These are phyloP conservation scores for Colletotrichum magnum DNA, from an alignment of 2,329 filamentous ascomycete genomes.

Conservation along the genomic window DNA sequence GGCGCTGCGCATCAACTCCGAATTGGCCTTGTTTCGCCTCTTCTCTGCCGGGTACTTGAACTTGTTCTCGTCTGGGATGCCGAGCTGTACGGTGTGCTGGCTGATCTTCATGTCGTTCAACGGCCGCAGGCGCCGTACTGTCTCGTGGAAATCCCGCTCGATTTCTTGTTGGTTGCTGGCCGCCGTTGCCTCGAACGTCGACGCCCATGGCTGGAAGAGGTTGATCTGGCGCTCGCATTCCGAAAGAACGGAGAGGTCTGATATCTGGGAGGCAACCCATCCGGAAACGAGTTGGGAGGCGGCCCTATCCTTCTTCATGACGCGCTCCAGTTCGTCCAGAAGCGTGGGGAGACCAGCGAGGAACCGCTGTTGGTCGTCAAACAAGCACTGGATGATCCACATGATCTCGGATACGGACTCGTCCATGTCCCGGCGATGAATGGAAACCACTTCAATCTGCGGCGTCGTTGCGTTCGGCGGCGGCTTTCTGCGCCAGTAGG, in stretches of 20 bases:
- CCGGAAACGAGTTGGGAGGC: slow-evolving; percentile 55
- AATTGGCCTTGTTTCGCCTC: slow-evolving; percentile 60
- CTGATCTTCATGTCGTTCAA: slow-evolving; percentile 41
- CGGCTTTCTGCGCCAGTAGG: slow-evolving; percentile 49
- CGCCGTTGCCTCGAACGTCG: slow-evolving; percentile 52
- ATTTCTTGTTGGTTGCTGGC: slow-evolving; percentile 45
- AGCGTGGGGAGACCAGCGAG: slow-evolving; percentile 51
- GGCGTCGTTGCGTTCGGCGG: slow-evolving; percentile 42
- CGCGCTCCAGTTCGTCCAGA: slow-evolving; percentile 64
- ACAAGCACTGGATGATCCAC: slow-evolving; percentile 55
- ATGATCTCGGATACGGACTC: slow-evolving; percentile 47
- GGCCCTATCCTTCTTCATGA: slow-evolving; percentile 54
- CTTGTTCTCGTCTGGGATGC: slow-evolving; percentile 52
- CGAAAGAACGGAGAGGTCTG: slow-evolving; percentile 60
- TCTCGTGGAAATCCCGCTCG: slow-evolving; percentile 45
- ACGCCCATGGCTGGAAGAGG: slow-evolving; percentile 64
- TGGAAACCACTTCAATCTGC: slow-evolving; percentile 43
- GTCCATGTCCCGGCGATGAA: slow-evolving; percentile 38
- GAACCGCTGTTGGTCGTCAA: slow-evolving; percentile 52
- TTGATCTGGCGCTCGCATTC: slow-evolving; percentile 61
- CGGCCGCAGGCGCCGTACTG: slow-evolving; percentile 38
- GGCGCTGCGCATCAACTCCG: slow-evolving; percentile 58
- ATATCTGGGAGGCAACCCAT: slow-evolving; percentile 53
- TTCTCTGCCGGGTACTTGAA: slow-evolving; percentile 62
- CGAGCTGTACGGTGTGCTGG: slow-evolving; percentile 42